phyloP scores from a whole-genome alignment of 805 yeast species.

The Saccharomyces mikatae region DNA sequence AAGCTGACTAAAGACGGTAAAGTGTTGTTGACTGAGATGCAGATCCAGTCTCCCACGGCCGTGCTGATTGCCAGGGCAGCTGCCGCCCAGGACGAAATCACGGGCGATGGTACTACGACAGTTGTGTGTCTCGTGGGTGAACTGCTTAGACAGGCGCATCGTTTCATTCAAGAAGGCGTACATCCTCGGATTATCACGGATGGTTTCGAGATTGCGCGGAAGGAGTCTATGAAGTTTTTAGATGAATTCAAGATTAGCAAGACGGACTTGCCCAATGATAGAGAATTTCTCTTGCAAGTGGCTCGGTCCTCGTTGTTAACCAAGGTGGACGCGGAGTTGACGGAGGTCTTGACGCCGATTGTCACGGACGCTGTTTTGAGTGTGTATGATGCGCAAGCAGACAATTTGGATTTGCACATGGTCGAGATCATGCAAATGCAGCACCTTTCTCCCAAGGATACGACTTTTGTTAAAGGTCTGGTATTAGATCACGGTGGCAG shows the following conservation, averaged over 20 bases:
- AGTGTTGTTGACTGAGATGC: constrained; percentile 90
- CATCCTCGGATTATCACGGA: constrained; percentile 93
- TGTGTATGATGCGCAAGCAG: constrained; percentile 45
- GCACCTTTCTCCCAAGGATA: constrained; percentile 77
- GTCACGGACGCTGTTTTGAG: constrained; percentile 93
- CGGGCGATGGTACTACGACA: constrained; percentile 98
- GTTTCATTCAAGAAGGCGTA: constrained; percentile 85
- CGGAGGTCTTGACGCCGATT: constrained; percentile 81
- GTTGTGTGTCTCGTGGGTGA: constrained; percentile 93
- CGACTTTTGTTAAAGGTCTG: constrained; percentile 75
- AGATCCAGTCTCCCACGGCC: constrained; percentile 86
- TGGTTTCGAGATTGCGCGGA: constrained; percentile 88
- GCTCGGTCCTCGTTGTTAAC: constrained; percentile 86
- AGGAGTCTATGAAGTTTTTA: constrained; percentile 60
- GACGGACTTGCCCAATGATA: constrained; percentile 39
- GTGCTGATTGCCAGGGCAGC: constrained; percentile 95
- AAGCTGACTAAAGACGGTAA: constrained; percentile 96
- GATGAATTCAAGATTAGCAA: constrained; percentile 52
- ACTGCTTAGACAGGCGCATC: constrained; percentile 85
- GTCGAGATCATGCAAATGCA: constrained; percentile 98
- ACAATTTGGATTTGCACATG: constrained; percentile 82
- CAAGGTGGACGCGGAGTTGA: constrained; percentile 68
- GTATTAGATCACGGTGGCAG: constrained; percentile 97
- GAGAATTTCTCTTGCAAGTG: constrained; percentile 85
- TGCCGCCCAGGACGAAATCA: constrained; percentile 95